These are phyloP conservation scores for Eimeria praecox DNA, from an alignment of 169 alveolate species.

Conservation along the genomic window DNA sequence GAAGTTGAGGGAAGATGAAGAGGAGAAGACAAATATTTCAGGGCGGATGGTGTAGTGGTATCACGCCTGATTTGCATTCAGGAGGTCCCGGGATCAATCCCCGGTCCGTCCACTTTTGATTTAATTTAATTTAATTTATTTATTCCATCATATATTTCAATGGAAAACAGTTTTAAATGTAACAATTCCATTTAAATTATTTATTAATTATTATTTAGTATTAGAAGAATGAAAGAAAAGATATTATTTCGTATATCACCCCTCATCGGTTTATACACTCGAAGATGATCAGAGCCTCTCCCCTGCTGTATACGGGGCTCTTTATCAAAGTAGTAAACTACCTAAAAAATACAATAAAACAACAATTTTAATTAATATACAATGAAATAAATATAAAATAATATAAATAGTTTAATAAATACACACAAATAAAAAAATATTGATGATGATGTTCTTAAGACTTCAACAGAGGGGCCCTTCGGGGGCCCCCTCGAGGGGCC, in stretches of 20 bases:
- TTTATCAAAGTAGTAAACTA: too few relatives aligned
- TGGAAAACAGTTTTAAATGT: too few relatives aligned
- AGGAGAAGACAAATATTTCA: too few relatives aligned
- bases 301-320: too few relatives aligned
- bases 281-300: too few relatives aligned
- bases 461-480: not conserved
- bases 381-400: too few relatives aligned
- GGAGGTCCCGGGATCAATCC: constrained; percentile 92
- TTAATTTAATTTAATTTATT: not conserved
- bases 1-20: too few relatives aligned
- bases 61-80: constrained; percentile 92
- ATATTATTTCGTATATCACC: not conserved
- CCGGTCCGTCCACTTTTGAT: constrained; percentile 88
- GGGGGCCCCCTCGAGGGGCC: constrained; percentile 7
- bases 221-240: not conserved
- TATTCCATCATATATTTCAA: too few relatives aligned
- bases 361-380: too few relatives aligned
- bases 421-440: not conserved
- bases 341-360: too few relatives aligned
- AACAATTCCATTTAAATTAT: not conserved
- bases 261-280: not conserved
- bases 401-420: not conserved
- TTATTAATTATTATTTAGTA: too few relatives aligned
- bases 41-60: constrained; percentile 93
- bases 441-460: too few relatives aligned